Evolutionary conservation across 208 protist genomes (phyloP).

Genomic region (Acanthamoeba culbertsoni): DNA sequence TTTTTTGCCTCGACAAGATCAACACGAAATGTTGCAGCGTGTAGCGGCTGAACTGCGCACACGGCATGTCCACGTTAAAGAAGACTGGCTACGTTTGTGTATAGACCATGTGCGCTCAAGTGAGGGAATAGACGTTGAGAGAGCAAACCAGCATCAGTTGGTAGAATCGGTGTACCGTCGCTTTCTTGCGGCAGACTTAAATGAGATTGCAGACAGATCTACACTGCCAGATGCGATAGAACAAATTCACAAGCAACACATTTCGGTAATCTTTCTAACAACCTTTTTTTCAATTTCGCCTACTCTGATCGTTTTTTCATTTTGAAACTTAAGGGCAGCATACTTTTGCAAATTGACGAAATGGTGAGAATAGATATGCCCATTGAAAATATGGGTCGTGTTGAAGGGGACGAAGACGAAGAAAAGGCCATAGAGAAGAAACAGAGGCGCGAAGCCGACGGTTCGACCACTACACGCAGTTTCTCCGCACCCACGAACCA

Average conservation of each 20-base stretch:
- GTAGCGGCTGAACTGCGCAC: neutral
- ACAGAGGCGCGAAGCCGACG: neutral
- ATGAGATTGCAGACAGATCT: neutral
- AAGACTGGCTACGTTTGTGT: neutral
- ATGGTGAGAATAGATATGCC: neutral
- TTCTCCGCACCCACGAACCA: neutral
- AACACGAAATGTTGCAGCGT: neutral
- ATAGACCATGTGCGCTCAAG: neutral
- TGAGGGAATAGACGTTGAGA: neutral
- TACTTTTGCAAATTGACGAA: conserved; percentile 41
- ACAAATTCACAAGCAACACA: neutral
- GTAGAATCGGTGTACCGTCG: neutral
- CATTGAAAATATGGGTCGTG: conserved; percentile 6
- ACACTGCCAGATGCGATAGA: neutral
- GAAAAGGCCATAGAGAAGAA: conserved; percentile 35
- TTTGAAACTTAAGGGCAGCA: neutral
- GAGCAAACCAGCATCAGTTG: neutral
- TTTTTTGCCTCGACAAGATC: neutral
- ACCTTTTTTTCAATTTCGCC: neutral
- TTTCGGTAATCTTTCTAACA: neutral
- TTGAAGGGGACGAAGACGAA: conserved; percentile 18
- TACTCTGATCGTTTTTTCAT: neutral
- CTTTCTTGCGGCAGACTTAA: neutral
- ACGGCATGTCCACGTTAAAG: neutral
- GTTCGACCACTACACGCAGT: neutral